Evolutionary conservation across 2,329 filamentous ascomycete species (phyloP).

Genomic region (Sarocladium brachiariae): DNA sequence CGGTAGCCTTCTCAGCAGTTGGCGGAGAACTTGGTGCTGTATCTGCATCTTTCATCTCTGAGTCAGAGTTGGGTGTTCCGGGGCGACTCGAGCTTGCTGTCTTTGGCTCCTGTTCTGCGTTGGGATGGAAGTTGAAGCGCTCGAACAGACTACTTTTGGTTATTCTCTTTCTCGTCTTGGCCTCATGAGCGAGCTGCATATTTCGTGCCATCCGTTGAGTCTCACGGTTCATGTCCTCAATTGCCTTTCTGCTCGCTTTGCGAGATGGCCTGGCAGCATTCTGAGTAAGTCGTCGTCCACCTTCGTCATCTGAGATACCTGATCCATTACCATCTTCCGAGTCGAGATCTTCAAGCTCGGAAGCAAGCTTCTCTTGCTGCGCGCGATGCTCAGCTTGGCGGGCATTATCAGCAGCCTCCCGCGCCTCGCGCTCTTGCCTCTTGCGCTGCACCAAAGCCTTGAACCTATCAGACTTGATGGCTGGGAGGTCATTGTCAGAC

Average conservation of each 20-base stretch:
- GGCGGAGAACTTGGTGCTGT: slow-evolving; percentile 70
- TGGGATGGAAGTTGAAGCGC: slow-evolving; percentile 66
- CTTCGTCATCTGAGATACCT: slow-evolving; percentile 55
- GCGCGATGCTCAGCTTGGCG: slow-evolving; percentile 37
- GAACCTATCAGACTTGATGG: slow-evolving; percentile 52
- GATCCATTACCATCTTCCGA: slow-evolving; percentile 36
- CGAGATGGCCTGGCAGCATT: slow-evolving; percentile 61
- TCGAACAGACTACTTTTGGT: slow-evolving; percentile 76
- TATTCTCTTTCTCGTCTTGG: slow-evolving; percentile 86
- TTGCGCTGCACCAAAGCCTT: slow-evolving; percentile 68
- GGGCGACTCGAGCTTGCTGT: slow-evolving; percentile 50
- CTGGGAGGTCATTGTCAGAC: slow-evolving; percentile 41
- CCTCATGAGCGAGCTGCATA: slow-evolving; percentile 85
- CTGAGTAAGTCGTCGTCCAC: slow-evolving; percentile 61
- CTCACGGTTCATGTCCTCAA: slow-evolving; percentile 92
- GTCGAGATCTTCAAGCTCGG: slow-evolving; percentile 27
- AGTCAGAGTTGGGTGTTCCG: slow-evolving; percentile 44
- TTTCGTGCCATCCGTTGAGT: slow-evolving; percentile 86
- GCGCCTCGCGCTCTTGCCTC: slow-evolving; percentile 60
- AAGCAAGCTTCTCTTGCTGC: slow-evolving; percentile 27
- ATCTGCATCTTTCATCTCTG: slow-evolving; percentile 43
- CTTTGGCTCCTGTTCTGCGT: slow-evolving; percentile 27
- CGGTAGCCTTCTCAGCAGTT: slow-evolving; percentile 22
- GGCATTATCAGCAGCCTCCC: slow-evolving; percentile 52
- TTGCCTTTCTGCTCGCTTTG: slow-evolving; percentile 88